Percentiles rank a stretch among this genome's conserved stretches.
phyloP scores from a whole-genome alignment of 805 yeast genomes.

The Nakazawaea ishiwadae region DNA sequence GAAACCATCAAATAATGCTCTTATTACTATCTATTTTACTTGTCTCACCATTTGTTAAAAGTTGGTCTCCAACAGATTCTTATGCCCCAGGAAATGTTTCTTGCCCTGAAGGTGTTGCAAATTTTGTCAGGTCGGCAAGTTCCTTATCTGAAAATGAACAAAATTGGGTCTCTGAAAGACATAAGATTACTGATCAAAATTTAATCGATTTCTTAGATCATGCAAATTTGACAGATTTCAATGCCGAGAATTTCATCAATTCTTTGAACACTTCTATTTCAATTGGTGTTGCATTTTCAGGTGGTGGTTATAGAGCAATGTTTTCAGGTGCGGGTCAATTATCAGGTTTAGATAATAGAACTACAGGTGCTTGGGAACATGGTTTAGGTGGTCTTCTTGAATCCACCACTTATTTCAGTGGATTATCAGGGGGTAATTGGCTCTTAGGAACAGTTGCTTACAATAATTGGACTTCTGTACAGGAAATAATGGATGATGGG shows the following conservation, averaged over 20 bases:
- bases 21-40: too few species aligned
- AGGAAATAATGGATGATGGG: conserved; percentile 16
- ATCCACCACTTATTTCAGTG: conserved; percentile 50
- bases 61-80: conserved; percentile 51
- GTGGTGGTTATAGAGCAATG: conserved; percentile 59
- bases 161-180: conserved; percentile 47
- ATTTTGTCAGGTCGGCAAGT: conserved; percentile 38
- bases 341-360: conserved; percentile 46
- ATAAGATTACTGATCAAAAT: conserved; percentile 38
- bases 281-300: conserved; percentile 39
- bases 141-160: conserved; percentile 40
- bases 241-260: conserved; percentile 36
- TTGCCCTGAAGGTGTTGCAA: conserved; percentile 38
- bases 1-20: too few species aligned
- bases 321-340: conserved; percentile 52
- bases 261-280: conserved; percentile 34
- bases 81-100: conserved; percentile 58
- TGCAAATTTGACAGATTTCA: conserved; percentile 42
- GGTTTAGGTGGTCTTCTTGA: conserved; percentile 53
- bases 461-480: conserved; percentile 34
- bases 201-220: conserved; percentile 40
- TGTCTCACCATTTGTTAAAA: background rate
- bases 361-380: conserved; percentile 25
- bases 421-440: conserved; percentile 76
- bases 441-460: conserved; percentile 43